Percentiles rank a stretch among this genome's conserved stretches.
Conservation (phyloP, 495 filamentous ascomycete species). For the Xylaria curta region DNA sequence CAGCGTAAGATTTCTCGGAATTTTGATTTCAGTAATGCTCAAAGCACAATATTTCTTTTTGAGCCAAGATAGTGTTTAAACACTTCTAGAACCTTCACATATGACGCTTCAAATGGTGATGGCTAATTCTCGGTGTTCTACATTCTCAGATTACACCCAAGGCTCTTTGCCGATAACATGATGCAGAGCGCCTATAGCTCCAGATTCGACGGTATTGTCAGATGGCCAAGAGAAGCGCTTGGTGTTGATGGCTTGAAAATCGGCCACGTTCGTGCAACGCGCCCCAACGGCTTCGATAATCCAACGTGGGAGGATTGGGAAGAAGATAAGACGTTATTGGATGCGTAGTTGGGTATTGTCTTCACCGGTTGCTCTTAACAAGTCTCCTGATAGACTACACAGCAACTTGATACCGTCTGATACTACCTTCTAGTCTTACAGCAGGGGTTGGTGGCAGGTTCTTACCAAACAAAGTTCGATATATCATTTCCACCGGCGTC, state of each 20-base stretch:
- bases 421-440: slow-evolving; percentile 11
- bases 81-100: no score
- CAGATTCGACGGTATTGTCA: slow-evolving; percentile 55
- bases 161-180: slow-evolving; percentile 54
- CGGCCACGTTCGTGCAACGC: slow-evolving; percentile 58
- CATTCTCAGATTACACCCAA: slow-evolving; percentile 60
- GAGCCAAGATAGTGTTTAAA: no score
- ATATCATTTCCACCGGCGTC: not conserved
- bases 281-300: slow-evolving; percentile 65
- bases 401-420: slow-evolving; percentile 13
- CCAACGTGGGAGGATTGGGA: slow-evolving; percentile 58
- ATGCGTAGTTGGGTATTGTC: slow-evolving; percentile 26
- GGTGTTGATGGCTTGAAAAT: slow-evolving; percentile 53
- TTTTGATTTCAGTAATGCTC: no score
- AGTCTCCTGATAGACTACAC: not conserved
- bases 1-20: slow-evolving; percentile 33
- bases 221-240: slow-evolving; percentile 60
- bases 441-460: not conserved
- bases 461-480: not conserved
- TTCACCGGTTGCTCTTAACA: slow-evolving; percentile 23
- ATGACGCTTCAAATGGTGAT: no score
- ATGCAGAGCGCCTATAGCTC: slow-evolving; percentile 56
- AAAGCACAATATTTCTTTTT: no score
- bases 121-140: no score
- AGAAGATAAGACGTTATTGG: slow-evolving; percentile 47